These are phyloP conservation scores for Hypoxylon cercidicola DNA, from an alignment of 495 filamentous ascomycete genomes.

Conservation along the genomic window DNA sequence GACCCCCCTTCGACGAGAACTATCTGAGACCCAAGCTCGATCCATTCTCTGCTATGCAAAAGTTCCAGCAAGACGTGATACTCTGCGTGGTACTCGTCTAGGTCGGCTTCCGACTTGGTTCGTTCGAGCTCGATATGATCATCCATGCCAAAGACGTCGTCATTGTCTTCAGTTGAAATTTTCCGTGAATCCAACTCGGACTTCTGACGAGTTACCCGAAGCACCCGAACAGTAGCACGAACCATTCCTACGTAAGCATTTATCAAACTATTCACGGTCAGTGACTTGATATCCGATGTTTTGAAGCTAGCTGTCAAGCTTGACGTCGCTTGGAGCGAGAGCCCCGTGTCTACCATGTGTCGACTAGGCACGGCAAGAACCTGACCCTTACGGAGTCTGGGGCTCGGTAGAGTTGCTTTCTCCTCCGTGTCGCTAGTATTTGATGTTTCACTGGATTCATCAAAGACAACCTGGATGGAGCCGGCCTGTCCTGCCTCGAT, in stretches of 20 bases:
- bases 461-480: conserved; percentile 81
- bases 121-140: conserved; percentile 59
- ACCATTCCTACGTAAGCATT: conserved; percentile 89
- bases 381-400: conserved; percentile 84
- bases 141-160: conserved; percentile 74
- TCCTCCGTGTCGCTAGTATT: conserved; percentile 27
- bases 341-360: conserved; percentile 59
- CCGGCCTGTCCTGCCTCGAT: conserved; percentile 87
- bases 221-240: conserved; percentile 78
- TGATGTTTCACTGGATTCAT: conserved; percentile 35
- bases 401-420: conserved; percentile 45
- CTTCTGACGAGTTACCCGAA: conserved; percentile 48
- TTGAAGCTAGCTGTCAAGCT: conserved; percentile 63
- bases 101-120: conserved; percentile 45
- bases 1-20: conserved; percentile 70
- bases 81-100: conserved; percentile 50
- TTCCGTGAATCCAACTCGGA: conserved; percentile 31
- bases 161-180: conserved; percentile 52
- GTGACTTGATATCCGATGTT: conserved; percentile 48
- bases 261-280: conserved; percentile 66
- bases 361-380: conserved; percentile 70
- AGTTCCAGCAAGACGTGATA: conserved; percentile 80
- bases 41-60: conserved; percentile 80
- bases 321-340: conserved; percentile 64
- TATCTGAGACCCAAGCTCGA: conserved; percentile 81